A percentile compares a stretch with the other conserved stretches of the same genome.
These are phyloP conservation scores for Suillus spraguei DNA, from an alignment of 768 basidiomycete genomes.

Conservation along the genomic window DNA sequence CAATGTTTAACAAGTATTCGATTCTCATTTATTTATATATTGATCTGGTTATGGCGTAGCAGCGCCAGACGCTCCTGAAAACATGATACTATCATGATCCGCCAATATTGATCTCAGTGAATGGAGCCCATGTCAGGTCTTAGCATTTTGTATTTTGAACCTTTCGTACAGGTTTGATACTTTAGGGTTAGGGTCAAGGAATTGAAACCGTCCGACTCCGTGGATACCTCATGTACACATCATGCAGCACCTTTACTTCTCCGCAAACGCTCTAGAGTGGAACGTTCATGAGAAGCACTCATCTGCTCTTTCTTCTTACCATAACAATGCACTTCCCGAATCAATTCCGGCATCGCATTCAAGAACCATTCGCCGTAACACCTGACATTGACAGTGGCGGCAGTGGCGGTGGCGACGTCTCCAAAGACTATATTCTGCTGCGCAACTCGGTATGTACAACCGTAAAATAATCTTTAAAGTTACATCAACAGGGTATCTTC, in stretches of 20 bases:
- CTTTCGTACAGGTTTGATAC: not conserved
- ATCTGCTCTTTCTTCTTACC: not conserved
- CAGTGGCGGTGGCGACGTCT: constrained; percentile 17
- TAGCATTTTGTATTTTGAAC: not conserved
- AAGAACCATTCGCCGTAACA: not conserved
- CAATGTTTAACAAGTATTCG: not conserved
- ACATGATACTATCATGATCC: not conserved
- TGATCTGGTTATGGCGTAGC: not conserved
- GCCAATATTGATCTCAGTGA: not conserved
- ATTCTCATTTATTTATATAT: not conserved
- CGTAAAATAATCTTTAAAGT: constrained; percentile 27
- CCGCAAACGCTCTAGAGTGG: not conserved
- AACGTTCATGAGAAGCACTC: not conserved
- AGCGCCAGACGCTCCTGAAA: not conserved
- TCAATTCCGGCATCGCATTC: not conserved
- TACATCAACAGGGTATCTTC: constrained; percentile 39
- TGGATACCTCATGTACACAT: constrained; percentile 1
- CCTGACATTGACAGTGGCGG: no score
- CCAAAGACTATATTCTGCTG: constrained; percentile 40
- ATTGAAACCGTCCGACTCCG: not conserved
- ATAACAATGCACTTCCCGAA: not conserved
- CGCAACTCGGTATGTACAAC: constrained; percentile 34
- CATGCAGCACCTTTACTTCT: not conserved
- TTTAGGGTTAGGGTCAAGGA: not conserved
- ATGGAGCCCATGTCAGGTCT: not conserved